Conservation (phyloP, 1,284 basidiomycete species). For the Papiliotrema flavescens region DNA sequence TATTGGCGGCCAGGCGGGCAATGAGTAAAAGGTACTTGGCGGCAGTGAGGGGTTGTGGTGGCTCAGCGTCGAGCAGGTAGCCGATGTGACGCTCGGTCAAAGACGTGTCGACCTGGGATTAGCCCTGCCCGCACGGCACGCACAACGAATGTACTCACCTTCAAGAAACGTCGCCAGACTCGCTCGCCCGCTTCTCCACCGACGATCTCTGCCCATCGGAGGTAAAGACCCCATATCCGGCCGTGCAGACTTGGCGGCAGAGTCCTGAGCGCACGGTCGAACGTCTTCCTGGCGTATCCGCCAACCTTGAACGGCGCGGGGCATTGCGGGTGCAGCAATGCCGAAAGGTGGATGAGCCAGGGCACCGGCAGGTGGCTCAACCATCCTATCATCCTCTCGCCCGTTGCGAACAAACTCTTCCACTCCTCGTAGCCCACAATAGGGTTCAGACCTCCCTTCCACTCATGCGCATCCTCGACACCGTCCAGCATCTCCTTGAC, state of each 20-base stretch:
- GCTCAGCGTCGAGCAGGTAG: slow-evolving; percentile 65
- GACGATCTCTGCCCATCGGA: slow-evolving; percentile 85
- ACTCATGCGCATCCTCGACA: slow-evolving; percentile 77
- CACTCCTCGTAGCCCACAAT: slow-evolving; percentile 92
- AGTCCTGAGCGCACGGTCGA: slow-evolving; percentile 90
- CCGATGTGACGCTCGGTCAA: slow-evolving; percentile 80
- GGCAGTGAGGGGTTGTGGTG: slow-evolving; percentile 84
- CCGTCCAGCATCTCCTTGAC: slow-evolving; percentile 83
- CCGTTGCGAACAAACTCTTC: slow-evolving; percentile 79
- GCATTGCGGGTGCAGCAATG: slow-evolving; percentile 87
- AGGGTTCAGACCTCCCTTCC: slow-evolving; percentile 80
- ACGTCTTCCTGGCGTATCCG: slow-evolving; percentile 81
- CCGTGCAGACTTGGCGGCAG: slow-evolving; percentile 91
- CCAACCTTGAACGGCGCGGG: slow-evolving; percentile 79
- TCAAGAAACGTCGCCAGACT: slow-evolving; percentile 86
- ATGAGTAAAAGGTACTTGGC: slow-evolving; percentile 84
- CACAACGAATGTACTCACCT: slow-evolving; percentile 49
- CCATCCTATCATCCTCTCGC: slow-evolving; percentile 92
- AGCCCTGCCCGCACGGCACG: background rate
- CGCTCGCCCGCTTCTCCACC: slow-evolving; percentile 81
- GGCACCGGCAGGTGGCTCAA: slow-evolving; percentile 78
- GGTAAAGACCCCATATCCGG: slow-evolving; percentile 88
- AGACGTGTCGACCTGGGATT: slow-evolving; percentile 63
- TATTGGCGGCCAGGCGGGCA: slow-evolving; percentile 75
- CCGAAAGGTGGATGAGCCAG: slow-evolving; percentile 88